Evolutionary conservation across 2,329 filamentous ascomycete genomes (phyloP).

Genomic region (Pseudogymnoascus sp.): DNA sequence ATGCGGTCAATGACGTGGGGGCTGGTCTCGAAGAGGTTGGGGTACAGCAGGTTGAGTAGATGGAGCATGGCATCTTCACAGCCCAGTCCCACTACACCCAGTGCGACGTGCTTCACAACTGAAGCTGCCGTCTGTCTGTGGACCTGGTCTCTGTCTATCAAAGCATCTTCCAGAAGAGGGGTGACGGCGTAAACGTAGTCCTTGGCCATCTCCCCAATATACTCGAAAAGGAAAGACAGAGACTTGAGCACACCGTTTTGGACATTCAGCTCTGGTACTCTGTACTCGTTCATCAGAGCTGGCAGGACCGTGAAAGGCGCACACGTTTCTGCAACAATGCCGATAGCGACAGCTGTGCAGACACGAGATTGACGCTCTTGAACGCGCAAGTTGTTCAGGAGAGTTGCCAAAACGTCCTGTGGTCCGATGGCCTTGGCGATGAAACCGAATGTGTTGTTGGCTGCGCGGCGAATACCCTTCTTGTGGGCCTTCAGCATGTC

Average conservation of each 20-base stretch:
- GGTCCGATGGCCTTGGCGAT: constrained; percentile 98
- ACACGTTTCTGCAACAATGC: constrained; percentile 96
- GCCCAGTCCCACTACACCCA: constrained; percentile 93
- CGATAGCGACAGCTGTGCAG: constrained; percentile 96
- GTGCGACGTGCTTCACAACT: constrained; percentile 94
- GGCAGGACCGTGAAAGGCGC: constrained; percentile 98
- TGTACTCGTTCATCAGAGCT: constrained; percentile 98
- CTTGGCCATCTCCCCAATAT: constrained; percentile 99
- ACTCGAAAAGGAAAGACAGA: constrained; percentile 94
- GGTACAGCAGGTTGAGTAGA: constrained; percentile 89
- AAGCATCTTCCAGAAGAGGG: constrained; percentile 87
- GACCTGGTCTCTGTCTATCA: constrained; percentile 96
- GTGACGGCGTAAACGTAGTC: constrained; percentile 99
- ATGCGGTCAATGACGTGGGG: constrained; percentile 98
- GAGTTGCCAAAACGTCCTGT: constrained; percentile 89
- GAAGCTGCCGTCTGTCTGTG: constrained; percentile 94
- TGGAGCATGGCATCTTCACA: constrained; percentile 99
- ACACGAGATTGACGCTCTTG: constrained; percentile 97
- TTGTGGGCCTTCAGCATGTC: constrained; percentile 99
- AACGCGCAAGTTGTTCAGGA: constrained; percentile 93
- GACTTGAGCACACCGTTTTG: constrained; percentile 98
- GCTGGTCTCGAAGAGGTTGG: constrained; percentile 95
- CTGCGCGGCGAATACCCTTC: constrained; percentile 94
- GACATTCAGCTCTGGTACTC: constrained; percentile 95
- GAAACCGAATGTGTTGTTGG: constrained; percentile 99